These are phyloP conservation scores for Exophiala lecanii-corni DNA, from an alignment of 2,329 filamentous ascomycete species.

Conservation along the genomic window DNA sequence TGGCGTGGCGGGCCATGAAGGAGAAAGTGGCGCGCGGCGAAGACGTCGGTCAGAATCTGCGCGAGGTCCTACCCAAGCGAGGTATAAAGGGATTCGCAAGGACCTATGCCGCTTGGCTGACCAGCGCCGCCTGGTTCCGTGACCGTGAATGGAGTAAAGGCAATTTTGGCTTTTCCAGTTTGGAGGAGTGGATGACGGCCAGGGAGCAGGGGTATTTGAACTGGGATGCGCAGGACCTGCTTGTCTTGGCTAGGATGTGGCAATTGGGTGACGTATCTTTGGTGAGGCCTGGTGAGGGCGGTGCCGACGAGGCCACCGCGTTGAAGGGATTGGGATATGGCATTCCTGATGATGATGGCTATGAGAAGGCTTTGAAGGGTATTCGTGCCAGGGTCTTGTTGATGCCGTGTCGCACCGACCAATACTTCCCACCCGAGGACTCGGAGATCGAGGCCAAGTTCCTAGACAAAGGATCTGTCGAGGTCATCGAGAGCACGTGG, in stretches of 20 bases:
- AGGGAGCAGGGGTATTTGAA: slow-evolving; percentile 29
- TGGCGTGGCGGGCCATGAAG: slow-evolving; percentile 25
- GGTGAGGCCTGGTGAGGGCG: slow-evolving; percentile 22
- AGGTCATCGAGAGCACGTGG: slow-evolving; percentile 32
- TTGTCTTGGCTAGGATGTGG: slow-evolving; percentile 44
- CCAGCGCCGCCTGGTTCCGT: slow-evolving; percentile 45
- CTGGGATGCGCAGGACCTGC: slow-evolving; percentile 44
- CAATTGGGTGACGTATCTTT: slow-evolving; percentile 38
- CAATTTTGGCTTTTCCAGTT: slow-evolving; percentile 30
- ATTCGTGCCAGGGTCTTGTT: slow-evolving; percentile 31
- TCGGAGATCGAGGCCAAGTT: slow-evolving; percentile 26
- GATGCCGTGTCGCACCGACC: slow-evolving; percentile 36
- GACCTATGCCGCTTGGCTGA: slow-evolving; percentile 46
- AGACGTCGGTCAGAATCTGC: slow-evolving; percentile 28
- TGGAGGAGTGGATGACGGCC: slow-evolving; percentile 36
- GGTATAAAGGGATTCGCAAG: slow-evolving; percentile 44
- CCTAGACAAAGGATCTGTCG: slow-evolving; percentile 25
- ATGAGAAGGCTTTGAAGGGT: slow-evolving; percentile 23
- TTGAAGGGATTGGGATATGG: slow-evolving; percentile 18
- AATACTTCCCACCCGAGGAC: slow-evolving; percentile 34
- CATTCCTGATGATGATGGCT: slow-evolving; percentile 15
- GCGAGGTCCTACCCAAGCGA: slow-evolving; percentile 29
- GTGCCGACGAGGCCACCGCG: slow-evolving; percentile 20
- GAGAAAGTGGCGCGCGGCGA: slow-evolving; percentile 19
- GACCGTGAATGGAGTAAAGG: slow-evolving; percentile 35